phyloP scores from a whole-genome alignment of 2,329 filamentous ascomycete genomes.

The Seiridium cupressi region DNA sequence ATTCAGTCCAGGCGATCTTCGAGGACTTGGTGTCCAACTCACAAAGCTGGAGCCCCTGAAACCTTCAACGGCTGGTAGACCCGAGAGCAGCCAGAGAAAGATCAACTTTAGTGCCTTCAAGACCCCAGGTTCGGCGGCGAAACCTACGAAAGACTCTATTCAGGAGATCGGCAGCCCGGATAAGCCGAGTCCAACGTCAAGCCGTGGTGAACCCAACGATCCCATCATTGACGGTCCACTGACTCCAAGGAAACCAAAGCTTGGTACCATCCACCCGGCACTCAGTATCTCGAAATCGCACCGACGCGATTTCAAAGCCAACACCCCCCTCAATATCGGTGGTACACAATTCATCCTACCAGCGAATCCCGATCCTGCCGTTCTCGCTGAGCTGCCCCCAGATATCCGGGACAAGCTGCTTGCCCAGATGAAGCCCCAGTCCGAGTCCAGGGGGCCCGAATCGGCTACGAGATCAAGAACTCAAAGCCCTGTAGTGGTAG shows the following conservation, averaged over 20 bases:
- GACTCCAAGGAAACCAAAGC: constrained; percentile 51
- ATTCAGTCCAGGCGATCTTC: constrained; percentile 87
- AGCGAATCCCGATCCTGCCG: constrained; percentile 74
- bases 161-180: constrained; percentile 44
- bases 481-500: constrained; percentile 31
- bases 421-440: constrained; percentile 42
- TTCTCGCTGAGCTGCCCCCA: constrained; percentile 77
- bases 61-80: constrained; percentile 40
- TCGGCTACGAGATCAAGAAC: constrained; percentile 34
- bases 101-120: constrained; percentile 67
- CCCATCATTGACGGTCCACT: constrained; percentile 55
- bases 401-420: constrained; percentile 79
- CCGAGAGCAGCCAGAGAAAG: constrained; percentile 75
- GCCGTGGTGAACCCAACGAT: constrained; percentile 37
- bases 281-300: constrained; percentile 49
- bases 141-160: constrained; percentile 36
- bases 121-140: constrained; percentile 36
- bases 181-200: constrained; percentile 27
- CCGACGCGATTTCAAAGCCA: constrained; percentile 54
- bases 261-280: constrained; percentile 45
- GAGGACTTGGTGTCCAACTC: constrained; percentile 90
- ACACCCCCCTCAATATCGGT: constrained; percentile 70
- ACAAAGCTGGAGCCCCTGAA: constrained; percentile 86
- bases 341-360: constrained; percentile 94
- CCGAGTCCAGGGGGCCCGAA: constrained; percentile 25